Evolutionary conservation across 345 rosid species (phyloP), one percentile per base, ranked within the genome.

Genomic region (Moringa oleifera): DNA sequence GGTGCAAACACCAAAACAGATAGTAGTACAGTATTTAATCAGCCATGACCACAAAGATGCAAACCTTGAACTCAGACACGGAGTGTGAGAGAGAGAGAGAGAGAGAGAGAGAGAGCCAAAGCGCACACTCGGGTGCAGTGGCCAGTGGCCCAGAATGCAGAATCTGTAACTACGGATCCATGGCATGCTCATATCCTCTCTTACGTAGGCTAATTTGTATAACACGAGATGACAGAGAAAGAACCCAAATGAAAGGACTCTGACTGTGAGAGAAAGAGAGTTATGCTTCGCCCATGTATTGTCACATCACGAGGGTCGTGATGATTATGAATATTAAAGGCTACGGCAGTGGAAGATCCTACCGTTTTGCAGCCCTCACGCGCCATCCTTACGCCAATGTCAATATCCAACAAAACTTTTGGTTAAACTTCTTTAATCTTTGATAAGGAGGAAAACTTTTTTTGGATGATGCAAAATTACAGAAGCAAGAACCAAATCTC

Each of bases 221-320:
- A 41, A 41, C 47, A 41, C 47, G 8, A 28, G 33, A 28, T 28
- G 8, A 28, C 5, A 28, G 33, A 28, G 33, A n/a, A n/a, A n/a
- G n/a, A n/a, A n/a, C n/a, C n/a, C n/a, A 28, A 28, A 28, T 28
- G 3, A 28, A 28, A 28, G 33, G 8, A 8, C n/a, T n/a, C 33
- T 28, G 8, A 28, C 3, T 28, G 58, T 24, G 53, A 59, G 66
- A 66, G 71, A 66, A 59, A 62, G 64, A 51, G 76, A 73, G 71
- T 59, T 58, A 62, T 69, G 78, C 68, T 74, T 74, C 68, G 65
- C 64, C 66, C 13, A 64, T 67, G 88, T 53, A 47, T 81, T 55
- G 91, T 85, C 91, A 81, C 77, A 79, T 85, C 88, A 51, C 28
- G 66, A 57, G 54, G 77, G 64, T 67, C 75, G 83, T 83, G 74